Conservation (phyloP, 2,329 filamentous ascomycete genomes). For the Diatrype stigma region DNA sequence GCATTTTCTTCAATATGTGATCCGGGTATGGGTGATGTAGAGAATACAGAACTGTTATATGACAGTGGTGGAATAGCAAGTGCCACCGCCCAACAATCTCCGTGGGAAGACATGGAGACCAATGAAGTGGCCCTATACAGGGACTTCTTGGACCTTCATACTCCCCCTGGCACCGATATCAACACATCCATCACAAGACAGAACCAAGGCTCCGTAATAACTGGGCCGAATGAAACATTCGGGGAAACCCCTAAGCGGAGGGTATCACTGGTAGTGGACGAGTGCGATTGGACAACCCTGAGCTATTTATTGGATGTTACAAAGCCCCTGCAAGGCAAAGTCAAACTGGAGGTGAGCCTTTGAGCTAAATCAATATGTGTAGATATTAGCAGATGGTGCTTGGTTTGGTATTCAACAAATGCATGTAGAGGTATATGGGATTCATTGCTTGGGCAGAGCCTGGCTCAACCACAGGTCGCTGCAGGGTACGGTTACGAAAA, state of each 20-base stretch:
- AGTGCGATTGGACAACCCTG: not conserved
- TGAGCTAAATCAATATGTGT: not conserved
- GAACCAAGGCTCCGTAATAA: not conserved
- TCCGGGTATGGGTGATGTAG: too few species aligned
- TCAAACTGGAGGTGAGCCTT: not conserved
- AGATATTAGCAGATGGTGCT: too few species aligned
- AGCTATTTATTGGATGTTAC: not conserved
- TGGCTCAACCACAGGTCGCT: too few species aligned
- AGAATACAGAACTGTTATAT: too few species aligned
- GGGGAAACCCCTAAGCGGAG: conserved; percentile 5
- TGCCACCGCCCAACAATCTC: not conserved
- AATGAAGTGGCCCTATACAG: not conserved
- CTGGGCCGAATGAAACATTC: not conserved
- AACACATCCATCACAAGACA: not conserved
- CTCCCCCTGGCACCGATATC: not conserved
- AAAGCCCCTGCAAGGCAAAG: not conserved
- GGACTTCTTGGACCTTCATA: not conserved
- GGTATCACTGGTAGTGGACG: not conserved
- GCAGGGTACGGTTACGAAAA: too few species aligned
- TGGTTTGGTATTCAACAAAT: too few species aligned
- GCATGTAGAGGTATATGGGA: too few species aligned
- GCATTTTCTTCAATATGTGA: not conserved
- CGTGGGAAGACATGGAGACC: not conserved
- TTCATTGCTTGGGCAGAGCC: too few species aligned
- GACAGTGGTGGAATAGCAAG: too few species aligned